Percentiles rank a stretch among this genome's conserved stretches.
phyloP scores from a whole-genome alignment of 176 grass and related monocot genomes.

The Aegilops speltoides region DNA sequence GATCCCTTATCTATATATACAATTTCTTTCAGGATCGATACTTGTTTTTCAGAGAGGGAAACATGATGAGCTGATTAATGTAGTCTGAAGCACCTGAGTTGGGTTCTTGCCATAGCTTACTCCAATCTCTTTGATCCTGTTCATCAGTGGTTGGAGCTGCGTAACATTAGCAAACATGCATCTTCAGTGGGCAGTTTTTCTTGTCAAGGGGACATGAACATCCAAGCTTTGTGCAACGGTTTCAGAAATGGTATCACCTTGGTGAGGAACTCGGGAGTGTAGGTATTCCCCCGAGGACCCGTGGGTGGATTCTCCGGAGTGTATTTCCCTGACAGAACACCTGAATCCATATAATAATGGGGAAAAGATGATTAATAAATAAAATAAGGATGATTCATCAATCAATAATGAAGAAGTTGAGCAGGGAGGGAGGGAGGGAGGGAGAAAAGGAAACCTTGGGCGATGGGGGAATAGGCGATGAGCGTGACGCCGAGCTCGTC shows the following conservation, averaged over 20 bases:
- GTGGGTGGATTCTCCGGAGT: constrained; percentile 47
- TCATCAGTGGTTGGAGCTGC: constrained; percentile 85
- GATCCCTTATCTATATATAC: neutral
- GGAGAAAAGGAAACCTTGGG: constrained; percentile 44
- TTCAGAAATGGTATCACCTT: constrained; percentile 20
- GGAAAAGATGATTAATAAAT: neutral
- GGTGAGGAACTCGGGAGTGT: constrained; percentile 48
- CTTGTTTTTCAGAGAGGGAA: neutral
- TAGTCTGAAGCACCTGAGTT: constrained; percentile 60
- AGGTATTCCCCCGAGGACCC: constrained; percentile 26
- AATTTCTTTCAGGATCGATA: neutral
- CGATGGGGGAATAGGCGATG: constrained; percentile 78
- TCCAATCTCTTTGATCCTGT: constrained; percentile 85
- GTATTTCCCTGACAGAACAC: constrained; percentile 48
- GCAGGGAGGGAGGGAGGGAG: too few species aligned
- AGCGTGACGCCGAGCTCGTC: constrained; percentile 78
- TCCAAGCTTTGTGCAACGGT: neutral
- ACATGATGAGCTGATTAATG: neutral
- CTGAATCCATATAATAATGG: constrained; percentile 18
- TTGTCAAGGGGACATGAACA: neutral
- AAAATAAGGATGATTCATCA: too few species aligned
- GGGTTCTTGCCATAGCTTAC: constrained; percentile 69
- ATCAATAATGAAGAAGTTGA: too few species aligned
- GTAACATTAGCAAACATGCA: neutral
- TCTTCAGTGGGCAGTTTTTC: neutral